Evolutionary conservation across 2,329 filamentous ascomycete genomes (phyloP), one percentile per base, ranked within the genome.

Genomic region (Plectosphaerella cucumerina): DNA sequence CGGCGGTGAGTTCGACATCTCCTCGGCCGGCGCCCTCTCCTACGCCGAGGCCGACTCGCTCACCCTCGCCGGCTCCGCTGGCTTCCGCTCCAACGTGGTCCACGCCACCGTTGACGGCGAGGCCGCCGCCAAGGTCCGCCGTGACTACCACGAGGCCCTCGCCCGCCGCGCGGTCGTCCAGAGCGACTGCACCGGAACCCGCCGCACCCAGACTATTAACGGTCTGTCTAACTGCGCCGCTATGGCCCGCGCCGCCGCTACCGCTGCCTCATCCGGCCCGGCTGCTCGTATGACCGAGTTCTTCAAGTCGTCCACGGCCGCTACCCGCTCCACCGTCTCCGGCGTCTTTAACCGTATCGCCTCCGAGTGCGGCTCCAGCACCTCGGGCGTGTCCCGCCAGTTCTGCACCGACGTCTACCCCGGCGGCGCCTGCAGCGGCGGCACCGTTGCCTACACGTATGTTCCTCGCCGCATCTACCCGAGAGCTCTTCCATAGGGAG

Each of bases 11-110:
- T 83, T 82, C 60, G 76, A 77, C 49, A 65, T 89, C 46, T 70
- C 75, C 50, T 74, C 82, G 5, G 67, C 69, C 5, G 85, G 85
- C 6, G 71, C 74, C 11, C 72, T 87, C 41, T 77, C 81, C 10
- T 78, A 77, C 50, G 79, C 83, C 26, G 70, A 73, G 20, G 69
- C 69, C 43, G 70, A 75, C 59, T 75, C 72, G 18, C 81, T 72
- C 45, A 68, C 75, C 37, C 73, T 88, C 35, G 65, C 75, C 12
- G 82, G 79, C 46, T 75, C 73, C 44, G 63, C 86, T 3, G 63
- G 75, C 10, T 87, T 78, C 68, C 67, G 73, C 48, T 83, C 80
- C 61, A 87, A 87, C 68, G 71, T 73, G 15, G 65, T 87, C 44
- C 72, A 72, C 47, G 71, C 85, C 54, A 66, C 73, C 5, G 71